These are phyloP conservation scores for Amanita jacksonii DNA, from an alignment of 768 basidiomycete species.

Conservation along the genomic window DNA sequence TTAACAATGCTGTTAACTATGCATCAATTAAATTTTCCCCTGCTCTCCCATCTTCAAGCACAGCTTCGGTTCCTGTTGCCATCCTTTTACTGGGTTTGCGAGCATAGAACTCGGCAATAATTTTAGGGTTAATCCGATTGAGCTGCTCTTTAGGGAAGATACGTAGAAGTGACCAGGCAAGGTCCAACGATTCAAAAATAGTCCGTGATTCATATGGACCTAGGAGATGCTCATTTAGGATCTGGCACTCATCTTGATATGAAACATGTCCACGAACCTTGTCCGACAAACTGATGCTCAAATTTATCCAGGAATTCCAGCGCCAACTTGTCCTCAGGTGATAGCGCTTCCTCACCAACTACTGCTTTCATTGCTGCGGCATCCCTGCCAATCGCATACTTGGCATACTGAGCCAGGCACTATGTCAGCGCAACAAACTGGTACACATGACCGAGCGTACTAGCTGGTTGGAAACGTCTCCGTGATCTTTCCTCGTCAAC, in stretches of 20 bases:
- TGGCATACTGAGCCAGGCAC: slow-evolving; percentile 62
- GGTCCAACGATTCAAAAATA: slow-evolving; percentile 94
- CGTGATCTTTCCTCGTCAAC: slow-evolving; percentile 95
- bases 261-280: slow-evolving; percentile 46
- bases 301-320: slow-evolving; percentile 98
- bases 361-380: slow-evolving; percentile 99
- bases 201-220: slow-evolving; percentile 92
- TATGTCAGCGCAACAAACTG: too few relatives aligned
- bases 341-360: slow-evolving; percentile 96
- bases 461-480: slow-evolving; percentile 98
- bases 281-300: slow-evolving; percentile 94
- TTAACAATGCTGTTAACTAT: slow-evolving; percentile 19
- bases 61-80: slow-evolving; percentile 40
- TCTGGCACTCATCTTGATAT: slow-evolving; percentile 9
- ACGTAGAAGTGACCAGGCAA: slow-evolving; percentile 92
- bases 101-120: slow-evolving; percentile 87
- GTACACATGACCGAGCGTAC: slow-evolving; percentile 38
- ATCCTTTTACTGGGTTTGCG: slow-evolving; percentile 69
- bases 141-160: slow-evolving; percentile 99
- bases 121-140: slow-evolving; percentile 96
- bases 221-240: slow-evolving; percentile 19
- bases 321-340: slow-evolving; percentile 90
- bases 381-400: slow-evolving; percentile 96
- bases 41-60: slow-evolving; percentile 25
- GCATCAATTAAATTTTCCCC: slow-evolving; percentile 60